A percentile compares a stretch with the other conserved stretches of the same genome.
Conservation (phyloP, 305 asterid genomes). For the Fraxinus sp. region DNA sequence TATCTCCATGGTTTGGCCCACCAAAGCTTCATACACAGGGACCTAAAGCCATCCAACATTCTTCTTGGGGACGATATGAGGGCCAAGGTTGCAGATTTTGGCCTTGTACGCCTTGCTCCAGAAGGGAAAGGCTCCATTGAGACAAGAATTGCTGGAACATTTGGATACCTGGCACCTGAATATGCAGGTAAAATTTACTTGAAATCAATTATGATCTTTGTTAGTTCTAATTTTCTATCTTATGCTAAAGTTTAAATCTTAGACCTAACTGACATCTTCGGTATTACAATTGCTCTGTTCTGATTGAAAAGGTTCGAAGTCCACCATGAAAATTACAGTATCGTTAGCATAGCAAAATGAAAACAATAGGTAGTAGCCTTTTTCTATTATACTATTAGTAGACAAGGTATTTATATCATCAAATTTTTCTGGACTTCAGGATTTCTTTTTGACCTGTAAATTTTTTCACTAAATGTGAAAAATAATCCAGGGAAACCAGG, state of each 20-base stretch:
- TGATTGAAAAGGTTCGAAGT: background rate
- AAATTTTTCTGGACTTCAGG: background rate
- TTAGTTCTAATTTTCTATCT: background rate
- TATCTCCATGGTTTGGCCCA: constrained; percentile 91
- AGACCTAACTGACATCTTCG: background rate
- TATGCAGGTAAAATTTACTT: constrained; percentile 67
- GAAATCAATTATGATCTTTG: background rate
- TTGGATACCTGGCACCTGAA: constrained; percentile 94
- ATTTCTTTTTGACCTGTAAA: background rate
- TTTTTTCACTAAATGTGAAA: background rate
- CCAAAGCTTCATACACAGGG: constrained; percentile 92
- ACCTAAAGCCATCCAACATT: constrained; percentile 90
- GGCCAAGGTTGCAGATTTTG: constrained; percentile 94
- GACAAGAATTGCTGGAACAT: constrained; percentile 90
- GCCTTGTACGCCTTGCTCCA: constrained; percentile 88
- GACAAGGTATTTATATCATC: background rate
- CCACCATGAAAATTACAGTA: background rate
- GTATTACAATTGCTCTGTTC: background rate
- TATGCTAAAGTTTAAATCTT: background rate
- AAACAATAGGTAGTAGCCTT: background rate
- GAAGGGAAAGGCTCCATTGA: constrained; percentile 90
- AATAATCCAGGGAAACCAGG: background rate
- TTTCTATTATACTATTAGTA: background rate
- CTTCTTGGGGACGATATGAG: constrained; percentile 91
- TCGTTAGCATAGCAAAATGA: background rate